Base-by-base conservation (phyloP, 768 basidiomycete species). In the Psilocybe tampanensis region DNA sequence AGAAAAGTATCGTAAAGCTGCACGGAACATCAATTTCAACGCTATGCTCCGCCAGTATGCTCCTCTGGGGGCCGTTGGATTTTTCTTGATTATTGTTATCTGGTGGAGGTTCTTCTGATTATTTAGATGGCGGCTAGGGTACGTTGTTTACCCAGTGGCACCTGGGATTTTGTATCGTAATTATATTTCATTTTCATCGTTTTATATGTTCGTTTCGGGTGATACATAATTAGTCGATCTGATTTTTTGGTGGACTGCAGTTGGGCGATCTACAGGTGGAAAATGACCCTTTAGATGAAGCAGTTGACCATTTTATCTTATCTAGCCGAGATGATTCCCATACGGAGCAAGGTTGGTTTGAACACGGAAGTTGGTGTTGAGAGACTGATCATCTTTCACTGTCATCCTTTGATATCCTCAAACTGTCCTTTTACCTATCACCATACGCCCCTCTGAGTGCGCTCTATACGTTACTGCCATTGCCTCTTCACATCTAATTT, bases 1-100 rank as follows among this genome's bases (percentile, higher is more conserved):
- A 17, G 92, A 97, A 76, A 98, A 93, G 76, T 99, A 98, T 73
- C 87, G 96, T 48, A 95, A 92, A 74, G 94, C 94, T 23, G 94
- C 97, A 22, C 81, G 92, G 63, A 94, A 97, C 66, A 91, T 99
- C 74, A 98, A 98, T 68, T 69, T 95, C 53, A 85, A 95, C 63
- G 94, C 95, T 13, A 89, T 98, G 87, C 70, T 98, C 62, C 86
- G 97, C 59, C 94, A 98, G 68, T 99, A 95, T 74, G 97, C 95
- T 36, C 97, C 97, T 2, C 72, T 98, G 53, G 95, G 84, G 44
- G 94, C 89, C 18, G 82, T 95, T 43, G 83, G 78, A 18, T 76
- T 98, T 60, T 80, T 99, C 63, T 66, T 97, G 52, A 76, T 98
- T 60, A 79, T 93, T 60, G 67, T 93, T 48, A 64, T 92, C 39